Evolutionary conservation across 768 basidiomycete genomes (phyloP).

Genomic region (Trametes maxima): DNA sequence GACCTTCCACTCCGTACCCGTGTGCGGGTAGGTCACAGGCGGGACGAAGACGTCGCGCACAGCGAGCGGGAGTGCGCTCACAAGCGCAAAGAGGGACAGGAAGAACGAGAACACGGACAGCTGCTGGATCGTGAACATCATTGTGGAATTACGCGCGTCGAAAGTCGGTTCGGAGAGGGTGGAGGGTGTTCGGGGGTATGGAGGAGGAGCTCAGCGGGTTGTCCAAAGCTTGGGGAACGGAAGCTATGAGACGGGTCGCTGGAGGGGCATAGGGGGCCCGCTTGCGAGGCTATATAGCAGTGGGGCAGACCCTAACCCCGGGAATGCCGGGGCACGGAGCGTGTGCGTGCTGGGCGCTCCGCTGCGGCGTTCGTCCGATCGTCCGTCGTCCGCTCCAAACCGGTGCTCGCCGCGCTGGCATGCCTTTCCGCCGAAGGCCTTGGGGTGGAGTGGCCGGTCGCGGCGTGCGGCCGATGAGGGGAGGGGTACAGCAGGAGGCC

Average conservation of each 20-base stretch:
- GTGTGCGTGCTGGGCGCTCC: not conserved
- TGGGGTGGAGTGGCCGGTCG: not conserved
- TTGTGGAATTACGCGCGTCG: not conserved
- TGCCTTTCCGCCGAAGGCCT: not conserved
- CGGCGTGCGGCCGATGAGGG: not conserved
- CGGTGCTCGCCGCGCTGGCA: not conserved
- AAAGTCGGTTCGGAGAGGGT: not conserved
- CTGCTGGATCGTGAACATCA: slow-evolving; percentile 31
- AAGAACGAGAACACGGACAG: slow-evolving; percentile 26
- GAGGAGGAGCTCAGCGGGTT: not conserved
- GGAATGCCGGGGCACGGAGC: not conserved
- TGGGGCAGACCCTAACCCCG: slow-evolving; percentile 13
- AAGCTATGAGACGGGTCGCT: slow-evolving; percentile 20
- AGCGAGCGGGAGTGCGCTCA: slow-evolving; percentile 36
- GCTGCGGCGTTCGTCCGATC: slow-evolving; percentile 1
- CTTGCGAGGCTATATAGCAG: slow-evolving; percentile 5
- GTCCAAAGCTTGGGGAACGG: slow-evolving; percentile 17
- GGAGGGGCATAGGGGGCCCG: not conserved
- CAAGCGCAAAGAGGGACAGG: slow-evolving; percentile 29
- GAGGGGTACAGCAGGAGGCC: not conserved
- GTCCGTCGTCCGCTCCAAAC: not conserved
- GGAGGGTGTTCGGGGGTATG: not conserved
- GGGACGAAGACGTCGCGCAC: slow-evolving; percentile 51
- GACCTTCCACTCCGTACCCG: slow-evolving; percentile 46
- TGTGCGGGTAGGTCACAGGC: slow-evolving; percentile 47